phyloP scores from a whole-genome alignment of 2,329 filamentous ascomycete species.

The Arthrobotrys megalospora region DNA sequence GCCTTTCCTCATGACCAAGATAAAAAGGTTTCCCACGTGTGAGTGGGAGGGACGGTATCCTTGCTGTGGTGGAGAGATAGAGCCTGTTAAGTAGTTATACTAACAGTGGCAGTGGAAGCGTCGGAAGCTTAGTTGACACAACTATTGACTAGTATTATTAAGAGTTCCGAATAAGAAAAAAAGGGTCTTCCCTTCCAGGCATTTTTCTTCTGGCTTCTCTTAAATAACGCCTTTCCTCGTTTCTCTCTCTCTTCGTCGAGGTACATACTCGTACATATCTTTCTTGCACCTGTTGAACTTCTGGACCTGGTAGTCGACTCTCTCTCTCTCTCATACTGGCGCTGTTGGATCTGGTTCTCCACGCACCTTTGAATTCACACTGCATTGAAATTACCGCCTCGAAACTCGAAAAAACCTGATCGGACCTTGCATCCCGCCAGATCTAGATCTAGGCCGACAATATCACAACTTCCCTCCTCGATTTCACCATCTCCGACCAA shows the following conservation, averaged over 20 bases:
- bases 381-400: conserved; percentile 20
- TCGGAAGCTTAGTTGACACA: conserved; percentile 32
- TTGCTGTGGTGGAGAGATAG: conserved; percentile 27
- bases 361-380: conserved; percentile 19
- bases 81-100: not conserved
- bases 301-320: conserved; percentile 14
- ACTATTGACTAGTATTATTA: conserved; percentile 12
- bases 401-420: conserved; percentile 34
- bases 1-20: conserved; percentile 37
- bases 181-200: conserved; percentile 7
- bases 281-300: not conserved
- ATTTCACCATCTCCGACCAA: conserved; percentile 53
- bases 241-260: conserved; percentile 6
- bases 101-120: conserved; percentile 39
- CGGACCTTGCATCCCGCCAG: conserved; percentile 11
- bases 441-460: conserved; percentile 18
- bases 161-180: not conserved
- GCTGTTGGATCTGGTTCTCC: conserved; percentile 42
- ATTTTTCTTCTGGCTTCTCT: not conserved
- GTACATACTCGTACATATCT: no score
- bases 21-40: conserved; percentile 31
- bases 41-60: conserved; percentile 28
- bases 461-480: conserved; percentile 41
- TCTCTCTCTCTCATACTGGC: conserved; percentile 6
- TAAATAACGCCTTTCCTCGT: conserved; percentile 31